These are phyloP conservation scores for Trametes sp. DNA, from an alignment of 1,284 basidiomycete species.

Conservation along the genomic window DNA sequence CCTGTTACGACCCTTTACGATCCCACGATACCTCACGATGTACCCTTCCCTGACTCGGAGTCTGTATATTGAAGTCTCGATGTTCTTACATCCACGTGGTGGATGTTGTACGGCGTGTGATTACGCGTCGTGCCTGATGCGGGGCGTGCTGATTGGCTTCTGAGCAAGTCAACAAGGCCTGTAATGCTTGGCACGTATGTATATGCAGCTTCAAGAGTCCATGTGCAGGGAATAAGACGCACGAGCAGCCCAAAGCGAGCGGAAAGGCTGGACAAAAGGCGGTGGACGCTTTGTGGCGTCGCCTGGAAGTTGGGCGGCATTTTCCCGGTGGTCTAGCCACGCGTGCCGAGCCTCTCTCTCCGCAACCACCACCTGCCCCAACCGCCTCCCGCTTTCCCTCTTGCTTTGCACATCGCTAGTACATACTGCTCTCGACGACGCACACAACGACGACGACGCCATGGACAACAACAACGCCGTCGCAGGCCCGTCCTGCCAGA, in stretches of 20 bases:
- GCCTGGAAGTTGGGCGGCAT: constrained; percentile 10
- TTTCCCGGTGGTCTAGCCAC: constrained; percentile 15
- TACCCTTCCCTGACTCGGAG: background rate
- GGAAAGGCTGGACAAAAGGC: background rate
- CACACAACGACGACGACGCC: background rate
- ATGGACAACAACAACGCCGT: constrained; percentile 25
- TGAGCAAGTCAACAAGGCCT: background rate
- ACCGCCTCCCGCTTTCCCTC: background rate
- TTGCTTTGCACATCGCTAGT: too few species aligned
- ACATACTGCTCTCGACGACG: background rate
- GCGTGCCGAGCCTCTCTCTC: constrained; percentile 24
- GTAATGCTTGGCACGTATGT: too few species aligned
- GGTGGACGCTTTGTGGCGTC: constrained; percentile 14
- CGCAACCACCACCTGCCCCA: constrained; percentile 28
- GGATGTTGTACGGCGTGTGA: constrained; percentile 9
- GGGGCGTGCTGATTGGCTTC: background rate
- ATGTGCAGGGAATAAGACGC: too few species aligned
- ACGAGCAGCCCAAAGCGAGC: background rate
- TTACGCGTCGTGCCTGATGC: constrained; percentile 4
- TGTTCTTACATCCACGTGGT: background rate
- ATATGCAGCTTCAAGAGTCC: too few species aligned
- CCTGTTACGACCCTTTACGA: constrained; percentile 27
- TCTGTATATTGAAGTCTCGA: background rate
- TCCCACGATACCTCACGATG: constrained; percentile 21
- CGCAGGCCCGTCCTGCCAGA: constrained; percentile 22